Conservation (phyloP, 2,329 filamentous ascomycete species). For the Stemphylium beticola region DNA sequence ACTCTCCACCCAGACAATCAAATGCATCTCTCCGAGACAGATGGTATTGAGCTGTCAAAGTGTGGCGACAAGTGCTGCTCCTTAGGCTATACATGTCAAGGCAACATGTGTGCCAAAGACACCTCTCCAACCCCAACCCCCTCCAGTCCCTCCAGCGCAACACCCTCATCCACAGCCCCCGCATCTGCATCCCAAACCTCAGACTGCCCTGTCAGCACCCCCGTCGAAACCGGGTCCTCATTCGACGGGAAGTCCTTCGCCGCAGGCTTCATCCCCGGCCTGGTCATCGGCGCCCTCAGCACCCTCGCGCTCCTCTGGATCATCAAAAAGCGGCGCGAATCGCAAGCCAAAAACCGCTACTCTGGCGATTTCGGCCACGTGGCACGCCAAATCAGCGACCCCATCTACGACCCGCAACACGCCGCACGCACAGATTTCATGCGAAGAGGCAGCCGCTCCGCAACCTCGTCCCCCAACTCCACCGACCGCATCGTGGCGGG, state of each 20-base stretch:
- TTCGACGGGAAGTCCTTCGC: slow-evolving; percentile 48
- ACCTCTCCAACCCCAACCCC: slow-evolving; percentile 30
- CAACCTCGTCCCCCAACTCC: slow-evolving; percentile 33
- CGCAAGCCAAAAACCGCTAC: slow-evolving; percentile 38
- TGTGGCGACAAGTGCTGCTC: slow-evolving; percentile 73
- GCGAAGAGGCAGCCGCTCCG: slow-evolving; percentile 37
- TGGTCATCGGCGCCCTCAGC: slow-evolving; percentile 44
- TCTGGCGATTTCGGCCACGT: slow-evolving; percentile 49
- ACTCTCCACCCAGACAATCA: slow-evolving; percentile 61
- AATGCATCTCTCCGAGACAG: slow-evolving; percentile 70
- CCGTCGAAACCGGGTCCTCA: slow-evolving; percentile 22
- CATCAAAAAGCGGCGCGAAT: slow-evolving; percentile 43
- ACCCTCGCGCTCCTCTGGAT: slow-evolving; percentile 42
- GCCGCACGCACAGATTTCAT: slow-evolving; percentile 48
- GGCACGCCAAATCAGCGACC: slow-evolving; percentile 46
- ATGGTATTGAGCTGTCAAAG: slow-evolving; percentile 57
- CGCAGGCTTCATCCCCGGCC: slow-evolving; percentile 48
- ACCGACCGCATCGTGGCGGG: slow-evolving; percentile 31
- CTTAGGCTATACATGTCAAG: slow-evolving; percentile 70
- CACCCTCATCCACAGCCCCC: slow-evolving; percentile 36
- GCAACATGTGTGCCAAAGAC: slow-evolving; percentile 60
- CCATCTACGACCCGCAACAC: slow-evolving; percentile 47
- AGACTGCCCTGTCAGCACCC: slow-evolving; percentile 20
- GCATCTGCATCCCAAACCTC: slow-evolving; percentile 42
- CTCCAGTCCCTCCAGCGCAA: slow-evolving; percentile 26